These are phyloP conservation scores for Fraxinus sp. DNA, from an alignment of 305 asterid species.

Conservation along the genomic window DNA sequence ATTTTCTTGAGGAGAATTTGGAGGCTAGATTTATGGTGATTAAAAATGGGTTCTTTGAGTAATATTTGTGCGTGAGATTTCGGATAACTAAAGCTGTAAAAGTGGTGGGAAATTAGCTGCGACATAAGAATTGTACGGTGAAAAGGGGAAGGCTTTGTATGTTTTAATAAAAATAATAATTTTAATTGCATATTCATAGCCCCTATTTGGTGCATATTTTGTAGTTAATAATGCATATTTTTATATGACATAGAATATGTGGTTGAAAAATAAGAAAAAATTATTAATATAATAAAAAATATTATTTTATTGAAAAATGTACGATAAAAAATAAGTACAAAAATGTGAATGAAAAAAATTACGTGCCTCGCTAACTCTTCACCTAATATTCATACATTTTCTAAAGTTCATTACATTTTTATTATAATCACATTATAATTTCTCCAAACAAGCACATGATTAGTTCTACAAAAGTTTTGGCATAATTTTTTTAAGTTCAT, in stretches of 20 bases:
- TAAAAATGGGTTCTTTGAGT: neutral
- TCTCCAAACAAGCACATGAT: neutral
- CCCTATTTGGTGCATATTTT: too few relatives aligned
- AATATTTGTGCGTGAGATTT: neutral
- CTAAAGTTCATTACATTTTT: neutral
- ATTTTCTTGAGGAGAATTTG: slow-evolving; percentile 14
- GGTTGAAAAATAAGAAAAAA: too few relatives aligned
- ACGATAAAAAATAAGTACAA: too few relatives aligned
- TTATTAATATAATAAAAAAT: too few relatives aligned
- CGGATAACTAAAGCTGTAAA: neutral
- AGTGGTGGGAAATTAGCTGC: neutral
- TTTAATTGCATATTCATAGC: too few relatives aligned
- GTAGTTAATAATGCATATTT: too few relatives aligned
- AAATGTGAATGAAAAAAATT: too few relatives aligned
- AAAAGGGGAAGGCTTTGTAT: neutral
- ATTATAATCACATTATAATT: neutral
- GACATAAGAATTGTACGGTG: neutral
- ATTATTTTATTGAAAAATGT: too few relatives aligned
- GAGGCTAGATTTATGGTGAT: neutral
- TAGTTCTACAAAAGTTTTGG: neutral
- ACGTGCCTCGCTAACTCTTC: too few relatives aligned
- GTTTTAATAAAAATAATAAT: neutral
- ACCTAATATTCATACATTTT: neutral
- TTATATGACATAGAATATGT: too few relatives aligned
- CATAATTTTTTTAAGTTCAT: neutral